Evolutionary conservation across 1,139 yeast species (phyloP).

Genomic region (Blastobotrys buckinghamii): DNA sequence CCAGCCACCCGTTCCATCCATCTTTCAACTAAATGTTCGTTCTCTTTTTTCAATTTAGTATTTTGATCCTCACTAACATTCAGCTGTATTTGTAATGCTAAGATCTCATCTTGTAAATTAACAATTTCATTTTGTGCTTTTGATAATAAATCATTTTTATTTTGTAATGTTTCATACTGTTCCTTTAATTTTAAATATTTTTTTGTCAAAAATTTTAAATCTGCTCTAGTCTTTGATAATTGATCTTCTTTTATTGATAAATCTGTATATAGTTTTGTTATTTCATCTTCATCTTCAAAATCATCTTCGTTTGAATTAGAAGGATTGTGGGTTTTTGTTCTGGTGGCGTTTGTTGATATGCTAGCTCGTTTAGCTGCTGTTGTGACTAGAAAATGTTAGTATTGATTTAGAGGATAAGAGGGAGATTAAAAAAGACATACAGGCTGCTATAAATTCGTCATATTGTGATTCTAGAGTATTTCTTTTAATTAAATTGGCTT

Average conservation of each 20-base stretch:
- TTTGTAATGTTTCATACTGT: slow-evolving; percentile 7
- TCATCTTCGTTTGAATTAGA: neutral
- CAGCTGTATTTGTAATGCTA: slow-evolving; percentile 64
- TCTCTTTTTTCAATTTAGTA: slow-evolving; percentile 42
- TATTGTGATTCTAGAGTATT: slow-evolving; percentile 25
- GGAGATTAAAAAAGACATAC: slow-evolving; percentile 17
- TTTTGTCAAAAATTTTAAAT: slow-evolving; percentile 8
- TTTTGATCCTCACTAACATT: slow-evolving; percentile 50
- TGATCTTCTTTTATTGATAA: slow-evolving; percentile 19
- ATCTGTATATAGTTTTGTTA: slow-evolving; percentile 20
- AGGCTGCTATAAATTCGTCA: slow-evolving; percentile 19
- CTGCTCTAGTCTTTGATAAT: slow-evolving; percentile 10
- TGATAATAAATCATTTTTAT: slow-evolving; percentile 10
- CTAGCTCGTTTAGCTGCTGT: slow-evolving; percentile 16
- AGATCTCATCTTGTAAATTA: slow-evolving; percentile 61
- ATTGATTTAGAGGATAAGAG: neutral
- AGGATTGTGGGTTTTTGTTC: neutral
- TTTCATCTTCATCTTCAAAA: slow-evolving; percentile 18
- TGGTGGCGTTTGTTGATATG: neutral
- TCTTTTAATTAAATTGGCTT: slow-evolving; percentile 23
- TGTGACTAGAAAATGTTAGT: slow-evolving; percentile 3
- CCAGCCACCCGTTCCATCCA: slow-evolving; percentile 54
- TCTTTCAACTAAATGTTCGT: slow-evolving; percentile 47
- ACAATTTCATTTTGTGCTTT: slow-evolving; percentile 33
- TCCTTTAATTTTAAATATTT: slow-evolving; percentile 11